Evolutionary conservation across 116 monocot genomes (phyloP).

Genomic region (Iris pallida): DNA sequence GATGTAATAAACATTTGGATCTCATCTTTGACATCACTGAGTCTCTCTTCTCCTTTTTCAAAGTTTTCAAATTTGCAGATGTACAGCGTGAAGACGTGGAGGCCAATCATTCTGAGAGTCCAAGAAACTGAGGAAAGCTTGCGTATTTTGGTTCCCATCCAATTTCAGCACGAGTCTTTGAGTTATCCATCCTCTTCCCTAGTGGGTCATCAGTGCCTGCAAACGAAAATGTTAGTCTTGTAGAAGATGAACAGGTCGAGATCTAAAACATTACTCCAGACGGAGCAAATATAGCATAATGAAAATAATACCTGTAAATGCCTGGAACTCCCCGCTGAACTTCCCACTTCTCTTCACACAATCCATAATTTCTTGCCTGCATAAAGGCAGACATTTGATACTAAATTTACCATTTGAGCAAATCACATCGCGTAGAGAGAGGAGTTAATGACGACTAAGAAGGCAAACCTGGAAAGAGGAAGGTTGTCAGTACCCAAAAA

Average conservation of each 20-base stretch:
- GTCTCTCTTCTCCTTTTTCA: too few relatives aligned
- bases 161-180: conserved; percentile 70
- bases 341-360: conserved; percentile 64
- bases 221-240: neutral
- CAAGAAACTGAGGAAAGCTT: conserved; percentile 75
- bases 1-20: too few relatives aligned
- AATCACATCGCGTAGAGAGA: too few relatives aligned
- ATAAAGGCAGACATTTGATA: neutral
- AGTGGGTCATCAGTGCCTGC: conserved; percentile 67
- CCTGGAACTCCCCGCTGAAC: conserved; percentile 63
- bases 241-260: too few relatives aligned
- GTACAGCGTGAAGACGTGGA: too few relatives aligned
- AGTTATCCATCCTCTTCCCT: conserved; percentile 83
- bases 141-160: conserved; percentile 87
- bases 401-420: too few relatives aligned
- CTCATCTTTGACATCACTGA: too few relatives aligned
- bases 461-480: conserved; percentile 74
- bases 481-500: conserved; percentile 91
- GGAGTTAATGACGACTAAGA: neutral
- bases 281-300: too few relatives aligned
- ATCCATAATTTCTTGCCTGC: conserved; percentile 93
- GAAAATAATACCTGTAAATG: conserved; percentile 62
- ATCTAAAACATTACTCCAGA: too few relatives aligned
- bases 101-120: conserved; percentile 27
- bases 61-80: too few relatives aligned